phyloP scores from a whole-genome alignment of 805 yeast genomes.

The Zygotorulaspora florentina region DNA sequence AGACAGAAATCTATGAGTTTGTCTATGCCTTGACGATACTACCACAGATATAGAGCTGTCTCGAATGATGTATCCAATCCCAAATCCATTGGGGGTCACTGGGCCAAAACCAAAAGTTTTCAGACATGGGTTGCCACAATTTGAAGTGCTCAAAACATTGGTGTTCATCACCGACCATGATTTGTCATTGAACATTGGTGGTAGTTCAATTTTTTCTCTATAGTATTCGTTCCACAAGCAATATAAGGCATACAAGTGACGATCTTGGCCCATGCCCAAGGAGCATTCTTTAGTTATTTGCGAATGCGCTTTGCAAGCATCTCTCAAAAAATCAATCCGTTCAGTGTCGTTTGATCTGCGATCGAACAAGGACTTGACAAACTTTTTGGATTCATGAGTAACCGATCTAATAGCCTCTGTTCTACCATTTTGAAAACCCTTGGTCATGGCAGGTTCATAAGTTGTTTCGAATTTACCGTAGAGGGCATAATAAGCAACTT shows the following conservation, averaged over 20 bases:
- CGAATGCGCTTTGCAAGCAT: conserved; percentile 70
- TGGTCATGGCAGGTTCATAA: conserved; percentile 96
- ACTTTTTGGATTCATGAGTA: conserved; percentile 69
- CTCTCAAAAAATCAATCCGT: conserved; percentile 48
- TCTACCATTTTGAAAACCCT: conserved; percentile 79
- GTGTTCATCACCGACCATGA: conserved; percentile 87
- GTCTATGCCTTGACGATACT: conserved; percentile 83
- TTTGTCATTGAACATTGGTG: conserved; percentile 72
- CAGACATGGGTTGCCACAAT: conserved; percentile 89
- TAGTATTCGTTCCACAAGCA: conserved; percentile 67
- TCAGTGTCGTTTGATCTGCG: conserved; percentile 56
- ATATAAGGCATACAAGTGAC: conserved; percentile 82
- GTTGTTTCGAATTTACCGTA: conserved; percentile 92
- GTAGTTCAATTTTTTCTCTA: conserved; percentile 42
- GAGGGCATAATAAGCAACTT: conserved; percentile 84
- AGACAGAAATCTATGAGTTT: conserved; percentile 70
- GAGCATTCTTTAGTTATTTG: conserved; percentile 65
- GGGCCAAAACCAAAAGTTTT: conserved; percentile 91
- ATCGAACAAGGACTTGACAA: conserved; percentile 82
- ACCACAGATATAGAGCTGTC: conserved; percentile 74
- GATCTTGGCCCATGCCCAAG: conserved; percentile 82
- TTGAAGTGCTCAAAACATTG: conserved; percentile 75
- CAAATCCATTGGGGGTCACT: conserved; percentile 83
- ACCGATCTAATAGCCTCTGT: conserved; percentile 91
- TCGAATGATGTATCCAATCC: conserved; percentile 88